Evolutionary conservation across 148 eudicot species (phyloP), one percentile per base, ranked within the genome.

Genomic region (Simmondsia chinensis): DNA sequence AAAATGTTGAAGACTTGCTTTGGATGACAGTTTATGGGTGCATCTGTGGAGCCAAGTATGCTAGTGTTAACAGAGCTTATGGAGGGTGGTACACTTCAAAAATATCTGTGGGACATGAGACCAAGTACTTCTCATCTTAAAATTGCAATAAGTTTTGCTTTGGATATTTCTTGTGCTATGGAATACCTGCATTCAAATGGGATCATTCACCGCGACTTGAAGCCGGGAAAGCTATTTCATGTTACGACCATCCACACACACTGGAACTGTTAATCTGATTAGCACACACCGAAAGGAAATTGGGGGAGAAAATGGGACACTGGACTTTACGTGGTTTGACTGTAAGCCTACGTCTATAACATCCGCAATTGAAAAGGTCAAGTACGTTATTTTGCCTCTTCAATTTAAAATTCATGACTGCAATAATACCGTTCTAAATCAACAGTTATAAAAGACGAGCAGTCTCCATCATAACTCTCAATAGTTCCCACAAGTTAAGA

Each of bases 141-240:
- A 46, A 35, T 56, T 27, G 52, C 71, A 2, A 26, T 64, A 29
- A 32, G 16, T 37, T 70, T 49, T 25, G 67, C 75, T 10, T 25
- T 70, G 48, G 70, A 43, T 19, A 70, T 70, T 25, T 54, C 71
- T 46, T 47, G 25, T 29, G 70, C 67, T n/a, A 64, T 70, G 71
- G 65, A 55, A 22, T 70, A 55, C 43, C 55, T 70, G 29, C 75
- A 70, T 20, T 46, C 41, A 34, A 39, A 54, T n/a, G 61, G 63
- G 21, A 59, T 70, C 23, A 59, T 70, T 42, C 75, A 70, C 50
- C 63, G 71, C 20, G 71, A 70, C 44, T 51, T 70, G 29, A 70
- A 70, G 43, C 71, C 75, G 13, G 37, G 75, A 32, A 4, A 4
- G 7, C 0, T 5, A 28, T 28, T 9, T 5, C 9, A 28, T 28